A percentile compares a stretch with the other conserved stretches of the same genome.
These are phyloP conservation scores for Rhodotorula mucilaginosa DNA, from an alignment of 1,284 basidiomycete genomes.

Conservation along the genomic window DNA sequence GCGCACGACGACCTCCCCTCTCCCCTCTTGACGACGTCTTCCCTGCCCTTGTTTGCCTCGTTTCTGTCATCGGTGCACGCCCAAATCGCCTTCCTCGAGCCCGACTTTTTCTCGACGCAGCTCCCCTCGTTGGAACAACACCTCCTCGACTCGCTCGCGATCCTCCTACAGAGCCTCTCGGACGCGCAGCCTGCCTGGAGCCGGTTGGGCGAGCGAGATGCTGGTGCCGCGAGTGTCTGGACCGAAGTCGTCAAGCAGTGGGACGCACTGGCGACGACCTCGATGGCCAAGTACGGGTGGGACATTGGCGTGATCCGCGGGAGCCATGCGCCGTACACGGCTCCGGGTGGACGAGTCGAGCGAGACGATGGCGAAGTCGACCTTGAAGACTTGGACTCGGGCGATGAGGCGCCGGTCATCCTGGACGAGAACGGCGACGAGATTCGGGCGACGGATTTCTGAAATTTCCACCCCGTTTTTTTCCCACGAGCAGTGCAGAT, in stretches of 20 bases:
- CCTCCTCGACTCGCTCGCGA: constrained; percentile 47
- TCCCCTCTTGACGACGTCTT: neutral
- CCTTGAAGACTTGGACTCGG: constrained; percentile 43
- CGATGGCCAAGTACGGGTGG: constrained; percentile 42
- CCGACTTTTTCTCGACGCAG: constrained; percentile 49
- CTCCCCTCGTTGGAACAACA: constrained; percentile 51
- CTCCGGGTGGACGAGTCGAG: constrained; percentile 2
- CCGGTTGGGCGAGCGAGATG: neutral
- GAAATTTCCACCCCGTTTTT: neutral
- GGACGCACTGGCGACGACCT: constrained; percentile 25
- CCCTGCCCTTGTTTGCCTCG: constrained; percentile 35
- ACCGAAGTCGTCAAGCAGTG: constrained; percentile 31
- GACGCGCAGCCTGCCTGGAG: constrained; percentile 22
- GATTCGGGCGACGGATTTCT: neutral
- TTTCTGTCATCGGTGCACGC: constrained; percentile 44
- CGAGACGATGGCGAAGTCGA: constrained; percentile 37
- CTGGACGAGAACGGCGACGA: constrained; percentile 30
- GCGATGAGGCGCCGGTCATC: constrained; percentile 44
- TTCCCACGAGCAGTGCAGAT: neutral
- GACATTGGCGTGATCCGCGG: constrained; percentile 32
- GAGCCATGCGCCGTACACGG: constrained; percentile 22
- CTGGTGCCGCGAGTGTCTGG: constrained; percentile 10
- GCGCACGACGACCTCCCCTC: constrained; percentile 7
- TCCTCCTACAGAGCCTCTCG: constrained; percentile 43
- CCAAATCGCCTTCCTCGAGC: constrained; percentile 48